A percentile compares a stretch with the other conserved stretches of the same genome.
phyloP scores from a whole-genome alignment of 1,139 yeast genomes.

The Diutina mesorugosa region DNA sequence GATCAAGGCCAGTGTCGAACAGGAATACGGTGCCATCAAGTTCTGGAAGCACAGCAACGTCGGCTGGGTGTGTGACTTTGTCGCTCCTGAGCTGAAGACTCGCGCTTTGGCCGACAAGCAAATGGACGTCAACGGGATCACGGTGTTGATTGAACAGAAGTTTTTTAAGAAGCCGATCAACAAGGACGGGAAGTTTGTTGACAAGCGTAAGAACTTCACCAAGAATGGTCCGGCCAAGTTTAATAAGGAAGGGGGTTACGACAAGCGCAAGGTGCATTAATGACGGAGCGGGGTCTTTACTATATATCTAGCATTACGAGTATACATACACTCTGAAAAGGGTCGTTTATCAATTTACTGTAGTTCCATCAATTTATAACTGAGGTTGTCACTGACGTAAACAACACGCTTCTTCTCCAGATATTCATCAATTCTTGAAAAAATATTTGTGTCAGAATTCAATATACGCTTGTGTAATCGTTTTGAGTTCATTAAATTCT shows the following conservation, averaged over 20 bases:
- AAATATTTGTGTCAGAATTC: no score
- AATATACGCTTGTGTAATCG: no score
- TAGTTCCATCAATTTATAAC: no score
- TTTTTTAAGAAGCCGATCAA: neutral
- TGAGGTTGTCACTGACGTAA: no score
- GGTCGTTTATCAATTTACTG: no score
- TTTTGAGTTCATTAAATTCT: no score
- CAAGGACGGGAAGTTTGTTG: neutral
- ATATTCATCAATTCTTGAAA: no score
- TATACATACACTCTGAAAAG: neutral
- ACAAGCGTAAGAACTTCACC: neutral
- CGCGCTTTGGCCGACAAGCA: neutral
- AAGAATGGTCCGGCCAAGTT: neutral
- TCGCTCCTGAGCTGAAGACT: neutral
- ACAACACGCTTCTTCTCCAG: no score
- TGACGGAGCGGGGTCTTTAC: neutral
- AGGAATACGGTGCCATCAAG: neutral
- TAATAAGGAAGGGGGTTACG: neutral
- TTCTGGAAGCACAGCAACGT: neutral
- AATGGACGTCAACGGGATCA: neutral
- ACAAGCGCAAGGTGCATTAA: slow-evolving; percentile 1
- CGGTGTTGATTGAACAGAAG: neutral
- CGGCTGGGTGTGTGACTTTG: neutral
- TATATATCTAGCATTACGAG: neutral
- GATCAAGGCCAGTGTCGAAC: neutral